phyloP scores from a whole-genome alignment of 345 rosid genomes.

The Raphanus sativus region DNA sequence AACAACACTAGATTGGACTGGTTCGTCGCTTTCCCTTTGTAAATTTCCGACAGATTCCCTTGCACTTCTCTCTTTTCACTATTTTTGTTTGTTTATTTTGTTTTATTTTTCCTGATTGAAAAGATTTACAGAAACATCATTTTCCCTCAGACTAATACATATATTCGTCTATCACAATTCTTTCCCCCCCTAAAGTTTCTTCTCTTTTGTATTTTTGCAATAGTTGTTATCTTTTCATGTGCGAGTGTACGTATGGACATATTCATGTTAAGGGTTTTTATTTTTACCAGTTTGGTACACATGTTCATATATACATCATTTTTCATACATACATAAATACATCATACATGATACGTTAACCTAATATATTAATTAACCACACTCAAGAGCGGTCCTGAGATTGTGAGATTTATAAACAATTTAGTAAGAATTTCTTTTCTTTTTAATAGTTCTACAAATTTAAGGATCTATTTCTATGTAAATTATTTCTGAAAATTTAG shows the following conservation, averaged over 20 bases:
- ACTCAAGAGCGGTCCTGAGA: not conserved
- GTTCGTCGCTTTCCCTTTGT: conserved; percentile 33
- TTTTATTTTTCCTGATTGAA: not conserved
- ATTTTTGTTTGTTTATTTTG: not conserved
- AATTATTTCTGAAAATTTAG: too few relatives aligned
- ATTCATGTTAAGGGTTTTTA: not conserved
- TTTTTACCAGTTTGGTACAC: not conserved
- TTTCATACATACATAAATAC: not conserved
- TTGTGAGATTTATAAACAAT: too few relatives aligned
- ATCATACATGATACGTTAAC: not conserved
- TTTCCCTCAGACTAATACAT: conserved; percentile 29
- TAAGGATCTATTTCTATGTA: too few relatives aligned
- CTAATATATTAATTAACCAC: not conserved
- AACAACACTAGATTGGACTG: conserved; percentile 25
- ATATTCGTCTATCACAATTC: conserved; percentile 14
- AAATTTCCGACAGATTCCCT: conserved; percentile 35
- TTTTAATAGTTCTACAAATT: too few relatives aligned
- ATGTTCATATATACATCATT: not conserved
- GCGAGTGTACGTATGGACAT: conserved; percentile 4
- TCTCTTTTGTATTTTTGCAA: conserved; percentile 7
- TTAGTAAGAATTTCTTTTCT: too few relatives aligned
- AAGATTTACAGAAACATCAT: conserved; percentile 17
- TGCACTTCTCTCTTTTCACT: conserved; percentile 27
- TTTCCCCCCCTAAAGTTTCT: not conserved
- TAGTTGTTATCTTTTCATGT: conserved; percentile 22